Evolutionary conservation across 164 flowering plant species (phyloP), one percentile per base, ranked within the genome.

Genomic region (Umbilicus rupestris): DNA sequence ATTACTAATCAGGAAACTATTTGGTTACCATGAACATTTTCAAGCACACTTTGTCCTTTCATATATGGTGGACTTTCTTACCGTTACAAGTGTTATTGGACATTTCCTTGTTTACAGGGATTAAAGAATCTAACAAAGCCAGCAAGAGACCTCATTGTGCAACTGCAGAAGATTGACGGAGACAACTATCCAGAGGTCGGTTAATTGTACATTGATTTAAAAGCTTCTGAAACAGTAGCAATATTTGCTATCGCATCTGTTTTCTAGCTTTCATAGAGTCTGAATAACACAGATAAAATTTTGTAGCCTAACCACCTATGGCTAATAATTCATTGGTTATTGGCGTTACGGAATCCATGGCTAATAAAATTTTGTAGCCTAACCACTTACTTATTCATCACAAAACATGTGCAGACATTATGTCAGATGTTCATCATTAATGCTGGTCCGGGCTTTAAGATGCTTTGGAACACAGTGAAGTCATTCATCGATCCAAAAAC

Each of bases 101-200:
- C 9, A 15, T 29, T 63, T 37, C 7, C 46, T 63, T 17, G 16
- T 16, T 35, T 14, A 12, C 65, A 63, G 65, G 65, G 65, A 1
- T 63, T 63, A 14, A 63, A 63, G 46, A 63, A 63, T 33, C 22
- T 63, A 14, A 63, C 65, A 14, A 63, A 63, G 42, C 29, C 45
- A 35, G 65, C 65, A 35, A 24, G 65, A 26, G 65, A 63, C 45
- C 65, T 63, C 65, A 63, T 63, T 14, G 19, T 63, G 24, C 65
- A 63, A 26, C 42, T 63, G 46, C 65, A 63, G 65, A 63, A 63
- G 65, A 63, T 63, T 63, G 65, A 63, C n/a, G 45, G 65, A 10
- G 65, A 63, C 26, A 63, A 63, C 45, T 63, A 63, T 39, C 65
- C 65, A 10, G 65, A 63, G 65, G 65, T 63, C 22, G 1, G 26